Base-by-base conservation (phyloP, 768 basidiomycete genomes). In the Termitomyces titanicus region DNA sequence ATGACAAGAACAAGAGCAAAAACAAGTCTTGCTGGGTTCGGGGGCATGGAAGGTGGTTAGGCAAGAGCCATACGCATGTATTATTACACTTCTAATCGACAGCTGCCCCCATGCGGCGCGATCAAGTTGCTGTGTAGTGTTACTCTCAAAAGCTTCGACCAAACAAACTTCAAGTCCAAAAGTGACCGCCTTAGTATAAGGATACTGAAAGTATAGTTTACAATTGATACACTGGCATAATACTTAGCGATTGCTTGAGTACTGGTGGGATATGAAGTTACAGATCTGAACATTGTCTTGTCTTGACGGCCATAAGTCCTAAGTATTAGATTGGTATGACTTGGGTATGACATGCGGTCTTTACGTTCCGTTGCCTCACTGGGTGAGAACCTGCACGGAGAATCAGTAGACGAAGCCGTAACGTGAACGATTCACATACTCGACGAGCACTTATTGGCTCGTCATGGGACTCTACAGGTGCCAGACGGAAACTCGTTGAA, bases 1-100 rank as follows among this genome's bases (percentile, higher is more conserved):
- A 85, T 40, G 56, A 79, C 64, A 65, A 92, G 70, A 43, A 79
- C 65, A 54, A 76, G 58, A 27, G 80, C 70, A 60, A 92, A 80
- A 18, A 83, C 58, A 13, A 80, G 63, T 67, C 76, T 82, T 51
- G 81, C 72, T 20, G 70, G 61, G 47, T 70, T 69, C 49, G 69
- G 69, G 56, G 81, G 72, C 86, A 88, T 86, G 64, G 56, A 51
- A 18, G 50, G 61, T 57, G 47, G 46, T 53, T 55, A 55, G 35
- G 27, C 20, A 50, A 55, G 57, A 57, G 40, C 34, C n/a, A 52
- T 56, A 31, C 58, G 46, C 59, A 60, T 56, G 64, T 50, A n/a
- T n/a, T n/a, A 52, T 55, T 13, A 35, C 13, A 43, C 24, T 47
- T 18, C 24, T n/a, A 27, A 51, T 35, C 34, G 12, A 22, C 24